A percentile compares a stretch with the other conserved stretches of the same genome.
Evolutionary conservation across 2,329 filamentous ascomycete genomes (phyloP).

Genomic region (Chalara sp.): DNA sequence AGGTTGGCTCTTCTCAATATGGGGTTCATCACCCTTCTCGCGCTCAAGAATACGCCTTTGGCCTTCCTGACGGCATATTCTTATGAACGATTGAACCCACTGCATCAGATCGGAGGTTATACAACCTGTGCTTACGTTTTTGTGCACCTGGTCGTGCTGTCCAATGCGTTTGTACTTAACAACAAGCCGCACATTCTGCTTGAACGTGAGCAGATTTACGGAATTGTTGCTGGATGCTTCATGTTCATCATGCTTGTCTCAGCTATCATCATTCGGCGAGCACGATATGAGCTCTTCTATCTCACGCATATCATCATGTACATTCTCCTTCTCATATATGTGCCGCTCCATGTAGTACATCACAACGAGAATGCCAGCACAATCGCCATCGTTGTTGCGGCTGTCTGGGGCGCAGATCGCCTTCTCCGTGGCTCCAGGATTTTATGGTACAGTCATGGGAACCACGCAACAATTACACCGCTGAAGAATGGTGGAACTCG

Average conservation of each 20-base stretch:
- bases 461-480: conserved; percentile 44
- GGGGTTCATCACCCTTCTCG: conserved; percentile 44
- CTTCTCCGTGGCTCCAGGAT: conserved; percentile 39
- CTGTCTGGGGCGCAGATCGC: conserved; percentile 45
- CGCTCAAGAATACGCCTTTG: conserved; percentile 51
- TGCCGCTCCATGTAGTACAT: conserved; percentile 45
- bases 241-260: conserved; percentile 38
- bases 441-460: conserved; percentile 38
- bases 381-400: conserved; percentile 34
- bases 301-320: conserved; percentile 43
- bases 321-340: conserved; percentile 38
- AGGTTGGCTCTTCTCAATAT: conserved; percentile 44
- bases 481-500: conserved; percentile 47
- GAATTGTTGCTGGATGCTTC: conserved; percentile 40
- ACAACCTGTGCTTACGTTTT: conserved; percentile 36
- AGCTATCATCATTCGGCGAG: conserved; percentile 34
- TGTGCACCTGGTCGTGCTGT: conserved; percentile 40
- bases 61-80: conserved; percentile 45
- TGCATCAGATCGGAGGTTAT: conserved; percentile 47
- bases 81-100: conserved; percentile 50
- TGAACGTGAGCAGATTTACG: conserved; percentile 35
- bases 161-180: conserved; percentile 27
- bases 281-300: conserved; percentile 50
- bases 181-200: conserved; percentile 27
- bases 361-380: conserved; percentile 33